Evolutionary conservation across 331 rosid species (phyloP).

Genomic region (Acacia pycnantha): DNA sequence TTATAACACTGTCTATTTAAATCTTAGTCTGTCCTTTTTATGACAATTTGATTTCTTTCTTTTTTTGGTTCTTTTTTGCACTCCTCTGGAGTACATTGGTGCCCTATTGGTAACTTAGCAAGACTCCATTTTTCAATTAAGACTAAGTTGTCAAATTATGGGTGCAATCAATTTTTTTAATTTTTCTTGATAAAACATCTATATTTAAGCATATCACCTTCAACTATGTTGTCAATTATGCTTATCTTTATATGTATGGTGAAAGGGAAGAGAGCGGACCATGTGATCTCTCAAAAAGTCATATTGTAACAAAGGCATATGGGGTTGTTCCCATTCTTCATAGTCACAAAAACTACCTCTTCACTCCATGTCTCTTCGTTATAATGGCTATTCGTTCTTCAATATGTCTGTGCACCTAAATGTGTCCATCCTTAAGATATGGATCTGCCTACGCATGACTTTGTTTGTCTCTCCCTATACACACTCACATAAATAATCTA

Average conservation of each 20-base stretch:
- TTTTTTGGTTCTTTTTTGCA: not conserved
- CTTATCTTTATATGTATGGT: not conserved
- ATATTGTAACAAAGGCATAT: constrained; percentile 29
- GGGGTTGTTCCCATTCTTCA: constrained; percentile 38
- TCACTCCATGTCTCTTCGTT: constrained; percentile 22
- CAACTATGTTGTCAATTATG: not conserved
- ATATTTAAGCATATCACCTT: too few species aligned
- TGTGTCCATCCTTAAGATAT: constrained; percentile 29
- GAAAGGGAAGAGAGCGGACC: constrained; percentile 31
- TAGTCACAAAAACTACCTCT: constrained; percentile 31
- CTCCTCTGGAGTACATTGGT: not conserved
- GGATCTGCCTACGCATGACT: not conserved
- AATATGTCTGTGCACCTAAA: constrained; percentile 2
- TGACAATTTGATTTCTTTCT: not conserved
- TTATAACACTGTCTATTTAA: too few species aligned
- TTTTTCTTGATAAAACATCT: not conserved
- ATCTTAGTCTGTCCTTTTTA: not conserved
- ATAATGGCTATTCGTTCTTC: not conserved
- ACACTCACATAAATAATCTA: not conserved
- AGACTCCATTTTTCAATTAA: not conserved
- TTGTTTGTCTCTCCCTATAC: constrained; percentile 8
- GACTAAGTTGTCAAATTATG: not conserved
- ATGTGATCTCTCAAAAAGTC: constrained; percentile 29
- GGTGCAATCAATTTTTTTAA: too few species aligned
- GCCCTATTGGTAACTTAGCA: not conserved